phyloP scores from a whole-genome alignment of 2,329 filamentous ascomycete genomes.

The Daldinia sp. region DNA sequence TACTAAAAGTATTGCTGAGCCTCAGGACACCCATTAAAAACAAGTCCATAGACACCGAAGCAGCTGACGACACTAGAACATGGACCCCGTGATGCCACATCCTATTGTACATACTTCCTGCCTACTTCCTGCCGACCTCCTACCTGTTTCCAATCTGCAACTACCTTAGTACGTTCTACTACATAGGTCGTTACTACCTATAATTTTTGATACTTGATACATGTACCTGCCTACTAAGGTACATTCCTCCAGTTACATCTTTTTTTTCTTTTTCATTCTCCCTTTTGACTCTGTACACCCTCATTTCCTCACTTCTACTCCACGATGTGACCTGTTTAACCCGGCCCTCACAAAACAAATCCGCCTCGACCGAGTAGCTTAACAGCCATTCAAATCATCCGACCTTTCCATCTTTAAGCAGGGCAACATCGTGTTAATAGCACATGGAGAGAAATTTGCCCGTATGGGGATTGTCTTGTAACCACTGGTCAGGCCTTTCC shows the following conservation, averaged over 20 bases:
- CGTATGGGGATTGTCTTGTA: slow-evolving; percentile 18
- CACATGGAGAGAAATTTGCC: slow-evolving; percentile 35
- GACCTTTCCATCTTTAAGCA: slow-evolving; percentile 25
- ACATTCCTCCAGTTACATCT: no score
- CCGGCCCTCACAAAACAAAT: neutral
- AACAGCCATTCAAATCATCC: slow-evolving; percentile 37
- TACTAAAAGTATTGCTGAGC: slow-evolving; percentile 16
- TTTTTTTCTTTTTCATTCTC: neutral
- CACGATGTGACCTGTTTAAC: slow-evolving; percentile 42
- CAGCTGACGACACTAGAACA: slow-evolving; percentile 28
- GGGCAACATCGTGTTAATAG: slow-evolving; percentile 36
- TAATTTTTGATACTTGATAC: no score
- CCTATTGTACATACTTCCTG: slow-evolving; percentile 22
- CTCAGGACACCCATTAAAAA: neutral
- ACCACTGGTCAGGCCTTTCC: slow-evolving; percentile 32
- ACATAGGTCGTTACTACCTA: no score
- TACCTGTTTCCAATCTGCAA: no score
- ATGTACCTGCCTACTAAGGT: no score
- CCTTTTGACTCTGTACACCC: slow-evolving; percentile 27
- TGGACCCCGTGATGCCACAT: slow-evolving; percentile 41
- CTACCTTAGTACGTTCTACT: no score
- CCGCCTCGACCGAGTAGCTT: slow-evolving; percentile 10
- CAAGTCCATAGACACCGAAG: slow-evolving; percentile 3
- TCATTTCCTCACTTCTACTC: slow-evolving; percentile 22
- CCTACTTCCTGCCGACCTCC: no score